Evolutionary conservation across 129 eudicot genomes (phyloP).

Genomic region (Flaveria robusta): DNA sequence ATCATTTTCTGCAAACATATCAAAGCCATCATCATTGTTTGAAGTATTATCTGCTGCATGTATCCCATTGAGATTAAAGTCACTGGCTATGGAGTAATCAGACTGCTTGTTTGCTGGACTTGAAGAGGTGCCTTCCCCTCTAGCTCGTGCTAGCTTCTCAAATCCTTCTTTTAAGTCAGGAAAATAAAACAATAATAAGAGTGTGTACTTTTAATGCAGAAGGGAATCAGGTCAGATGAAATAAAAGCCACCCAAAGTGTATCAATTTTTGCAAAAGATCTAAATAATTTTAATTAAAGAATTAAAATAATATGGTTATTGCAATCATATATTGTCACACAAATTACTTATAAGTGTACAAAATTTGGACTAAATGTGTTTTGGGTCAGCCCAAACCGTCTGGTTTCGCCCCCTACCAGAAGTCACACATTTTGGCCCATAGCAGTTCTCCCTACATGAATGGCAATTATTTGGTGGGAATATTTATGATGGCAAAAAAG

Average conservation of each 20-base stretch:
- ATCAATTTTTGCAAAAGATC: not conserved
- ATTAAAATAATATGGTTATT: not conserved
- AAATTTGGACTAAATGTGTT: not conserved
- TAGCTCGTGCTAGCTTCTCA: slow-evolving; percentile 73
- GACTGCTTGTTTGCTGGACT: slow-evolving; percentile 37
- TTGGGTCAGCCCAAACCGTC: not conserved
- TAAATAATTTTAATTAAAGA: slow-evolving; percentile 1
- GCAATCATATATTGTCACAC: not conserved
- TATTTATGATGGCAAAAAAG: slow-evolving; percentile 10
- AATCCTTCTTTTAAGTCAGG: slow-evolving; percentile 69
- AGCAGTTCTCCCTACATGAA: not conserved
- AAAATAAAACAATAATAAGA: not conserved
- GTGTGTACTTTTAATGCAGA: not conserved
- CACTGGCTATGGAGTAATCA: slow-evolving; percentile 20
- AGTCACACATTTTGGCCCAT: not conserved
- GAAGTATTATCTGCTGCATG: slow-evolving; percentile 28
- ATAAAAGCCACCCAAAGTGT: not conserved
- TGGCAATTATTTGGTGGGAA: not conserved
- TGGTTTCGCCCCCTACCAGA: not conserved
- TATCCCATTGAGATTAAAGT: slow-evolving; percentile 27
- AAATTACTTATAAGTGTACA: not conserved
- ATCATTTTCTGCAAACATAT: slow-evolving; percentile 83
- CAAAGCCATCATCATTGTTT: slow-evolving; percentile 51
- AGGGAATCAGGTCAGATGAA: not conserved
- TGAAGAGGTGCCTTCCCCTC: slow-evolving; percentile 57